A percentile compares a stretch with the other conserved stretches of the same genome.
Conservation (phyloP, 2,329 filamentous ascomycete species). For the Leptosphaerulina australis region DNA sequence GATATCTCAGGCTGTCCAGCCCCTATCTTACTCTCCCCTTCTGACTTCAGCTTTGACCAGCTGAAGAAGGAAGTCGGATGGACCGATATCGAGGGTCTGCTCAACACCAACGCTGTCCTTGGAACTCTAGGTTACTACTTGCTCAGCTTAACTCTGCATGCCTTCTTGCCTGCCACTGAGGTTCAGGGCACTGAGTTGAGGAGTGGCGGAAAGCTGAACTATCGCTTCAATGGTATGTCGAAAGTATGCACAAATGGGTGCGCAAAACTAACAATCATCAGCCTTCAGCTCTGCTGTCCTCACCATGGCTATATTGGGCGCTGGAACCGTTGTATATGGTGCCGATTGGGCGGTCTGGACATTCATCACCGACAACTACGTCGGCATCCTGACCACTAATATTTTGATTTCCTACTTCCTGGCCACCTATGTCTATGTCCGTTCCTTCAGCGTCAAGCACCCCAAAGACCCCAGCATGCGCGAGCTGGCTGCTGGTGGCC, state of each 20-base stretch:
- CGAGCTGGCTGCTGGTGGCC: conserved; percentile 80
- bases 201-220: conserved; percentile 76
- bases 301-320: conserved; percentile 72
- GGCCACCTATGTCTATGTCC: conserved; percentile 78
- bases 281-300: conserved; percentile 77
- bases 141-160: conserved; percentile 75
- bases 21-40: conserved; percentile 76
- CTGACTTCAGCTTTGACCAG: conserved; percentile 70
- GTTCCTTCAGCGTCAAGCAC: conserved; percentile 78
- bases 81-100: conserved; percentile 75
- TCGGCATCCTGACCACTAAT: conserved; percentile 83
- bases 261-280: conserved; percentile 46
- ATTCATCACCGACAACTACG: conserved; percentile 89
- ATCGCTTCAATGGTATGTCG: conserved; percentile 68
- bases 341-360: conserved; percentile 87
- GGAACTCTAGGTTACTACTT: conserved; percentile 79
- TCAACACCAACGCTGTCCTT: conserved; percentile 70
- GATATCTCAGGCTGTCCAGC: conserved; percentile 90
- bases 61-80: conserved; percentile 84
- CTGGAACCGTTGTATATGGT: conserved; percentile 77
- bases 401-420: conserved; percentile 75
- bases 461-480: conserved; percentile 73
- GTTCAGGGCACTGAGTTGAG: conserved; percentile 72
- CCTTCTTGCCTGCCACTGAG: conserved; percentile 75
- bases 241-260: conserved; percentile 1